Percentiles rank a stretch among this genome's conserved stretches.
These are phyloP conservation scores for Trametes meyenii DNA, from an alignment of 768 basidiomycete genomes.

Conservation along the genomic window DNA sequence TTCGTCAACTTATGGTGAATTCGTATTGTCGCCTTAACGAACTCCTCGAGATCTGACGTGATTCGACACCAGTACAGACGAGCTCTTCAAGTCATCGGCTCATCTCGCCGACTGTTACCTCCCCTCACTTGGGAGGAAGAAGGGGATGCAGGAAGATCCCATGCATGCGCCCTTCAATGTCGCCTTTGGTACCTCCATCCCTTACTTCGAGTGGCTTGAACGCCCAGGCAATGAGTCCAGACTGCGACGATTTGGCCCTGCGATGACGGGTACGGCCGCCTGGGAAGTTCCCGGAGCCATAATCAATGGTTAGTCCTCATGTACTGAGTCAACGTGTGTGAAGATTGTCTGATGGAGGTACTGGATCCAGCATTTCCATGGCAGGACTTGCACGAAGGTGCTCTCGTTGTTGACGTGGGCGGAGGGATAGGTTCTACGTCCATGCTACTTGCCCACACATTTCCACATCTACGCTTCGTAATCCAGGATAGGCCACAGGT, in stretches of 20 bases:
- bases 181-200: constrained; percentile 56
- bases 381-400: constrained; percentile 49
- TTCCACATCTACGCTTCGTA: constrained; percentile 50
- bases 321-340: background rate
- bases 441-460: constrained; percentile 45
- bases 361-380: constrained; percentile 57
- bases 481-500: constrained; percentile 64
- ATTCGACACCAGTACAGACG: constrained; percentile 60
- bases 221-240: constrained; percentile 48
- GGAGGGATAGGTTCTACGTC: constrained; percentile 65
- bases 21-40: background rate
- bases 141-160: constrained; percentile 30
- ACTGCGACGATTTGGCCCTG: constrained; percentile 70
- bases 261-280: constrained; percentile 71
- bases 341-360: no score
- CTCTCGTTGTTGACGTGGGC: constrained; percentile 66
- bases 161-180: constrained; percentile 70
- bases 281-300: constrained; percentile 58
- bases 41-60: background rate
- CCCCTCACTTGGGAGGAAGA: constrained; percentile 7
- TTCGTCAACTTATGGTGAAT: constrained; percentile 71
- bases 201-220: constrained; percentile 77
- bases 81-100: constrained; percentile 74
- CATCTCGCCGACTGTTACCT: constrained; percentile 65
- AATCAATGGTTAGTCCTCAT: constrained; percentile 23